Base-by-base conservation (phyloP, 2,329 filamentous ascomycete genomes). In the Pyrenophora tritici-repentis region DNA sequence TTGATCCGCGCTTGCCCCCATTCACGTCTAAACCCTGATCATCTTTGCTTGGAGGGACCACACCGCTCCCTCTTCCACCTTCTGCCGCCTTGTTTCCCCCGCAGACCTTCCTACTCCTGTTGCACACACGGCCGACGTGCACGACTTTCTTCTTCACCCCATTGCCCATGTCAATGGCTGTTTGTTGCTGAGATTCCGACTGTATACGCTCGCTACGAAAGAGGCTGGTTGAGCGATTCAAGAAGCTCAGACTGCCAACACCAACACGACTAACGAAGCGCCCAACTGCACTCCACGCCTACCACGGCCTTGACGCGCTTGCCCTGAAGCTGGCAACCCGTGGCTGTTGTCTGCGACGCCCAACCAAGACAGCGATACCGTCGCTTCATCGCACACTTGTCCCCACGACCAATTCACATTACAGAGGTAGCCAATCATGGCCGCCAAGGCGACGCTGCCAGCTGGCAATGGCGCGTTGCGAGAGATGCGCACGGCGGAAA, bases 11-110 rank as follows among this genome's bases (percentile, higher is more conserved):
- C 62, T 65, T 63, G 62, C 62, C 63, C 63, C 42, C 41, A 49
- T 58, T 57, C 58, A 60, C 53, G 50, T 59, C 54, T 50, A 45
- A 61, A 65, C 58, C 61, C 65, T 61, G 59, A 61, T 61, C 44
- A 51, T 58, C 48, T 52, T 49, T 61, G 51, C 54, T 57, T 48
- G 50, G 53, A 51, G 20, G 51, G 32, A 55, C 53, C 65, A 67
- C 66, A 69, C 66, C 66, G 64, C 67, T 62, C 52, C 55, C 58
- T 53, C 63, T 60, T 34, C 57, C 59, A 49, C 57, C 59, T 16
- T 31, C 49, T 20, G 44, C 22, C 43, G 29, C 37, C 18, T 31
- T 26, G 38, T n/a, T 44, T 42, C 42, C 60, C 56, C 59, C 62
- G 55, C 61, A 47, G 45, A 49, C 50, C 43, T 34, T 55, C 49